phyloP scores from a whole-genome alignment of 805 yeast species.

The Candida vartiovaarae region DNA sequence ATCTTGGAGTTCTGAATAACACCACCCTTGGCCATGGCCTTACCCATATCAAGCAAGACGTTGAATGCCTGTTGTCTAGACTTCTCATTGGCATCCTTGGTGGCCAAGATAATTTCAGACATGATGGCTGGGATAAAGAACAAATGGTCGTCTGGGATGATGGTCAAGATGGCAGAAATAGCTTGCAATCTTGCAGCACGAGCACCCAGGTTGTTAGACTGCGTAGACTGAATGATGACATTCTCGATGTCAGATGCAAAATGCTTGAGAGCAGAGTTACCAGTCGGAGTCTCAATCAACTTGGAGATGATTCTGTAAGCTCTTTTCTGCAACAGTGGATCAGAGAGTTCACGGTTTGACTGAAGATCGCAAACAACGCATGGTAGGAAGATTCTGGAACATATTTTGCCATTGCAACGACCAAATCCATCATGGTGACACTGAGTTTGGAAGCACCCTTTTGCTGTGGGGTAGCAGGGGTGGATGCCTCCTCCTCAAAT shows the following conservation, averaged over 20 bases:
- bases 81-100: slow-evolving; percentile 90
- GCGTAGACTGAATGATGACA: slow-evolving; percentile 51
- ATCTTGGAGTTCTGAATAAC: slow-evolving; percentile 55
- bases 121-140: slow-evolving; percentile 74
- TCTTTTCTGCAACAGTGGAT: slow-evolving; percentile 78
- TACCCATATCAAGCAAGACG: slow-evolving; percentile 73
- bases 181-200: slow-evolving; percentile 75
- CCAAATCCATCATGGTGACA: slow-evolving; percentile 85
- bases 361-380: slow-evolving; percentile 74
- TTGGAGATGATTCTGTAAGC: slow-evolving; percentile 73
- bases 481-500: slow-evolving; percentile 48
- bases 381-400: slow-evolving; percentile 65
- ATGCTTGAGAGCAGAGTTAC: slow-evolving; percentile 43
- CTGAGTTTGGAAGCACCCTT: slow-evolving; percentile 44
- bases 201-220: slow-evolving; percentile 60
- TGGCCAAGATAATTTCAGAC: slow-evolving; percentile 83
- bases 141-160: slow-evolving; percentile 58
- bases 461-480: slow-evolving; percentile 25
- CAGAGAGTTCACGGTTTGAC: slow-evolving; percentile 50
- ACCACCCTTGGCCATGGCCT: slow-evolving; percentile 63
- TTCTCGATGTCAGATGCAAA: slow-evolving; percentile 54
- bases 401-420: slow-evolving; percentile 81
- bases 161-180: slow-evolving; percentile 48
- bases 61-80: slow-evolving; percentile 77
- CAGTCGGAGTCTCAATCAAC: slow-evolving; percentile 62